Conservation (phyloP, 2,329 filamentous ascomycete species). For the Dactylellina leptospora region DNA sequence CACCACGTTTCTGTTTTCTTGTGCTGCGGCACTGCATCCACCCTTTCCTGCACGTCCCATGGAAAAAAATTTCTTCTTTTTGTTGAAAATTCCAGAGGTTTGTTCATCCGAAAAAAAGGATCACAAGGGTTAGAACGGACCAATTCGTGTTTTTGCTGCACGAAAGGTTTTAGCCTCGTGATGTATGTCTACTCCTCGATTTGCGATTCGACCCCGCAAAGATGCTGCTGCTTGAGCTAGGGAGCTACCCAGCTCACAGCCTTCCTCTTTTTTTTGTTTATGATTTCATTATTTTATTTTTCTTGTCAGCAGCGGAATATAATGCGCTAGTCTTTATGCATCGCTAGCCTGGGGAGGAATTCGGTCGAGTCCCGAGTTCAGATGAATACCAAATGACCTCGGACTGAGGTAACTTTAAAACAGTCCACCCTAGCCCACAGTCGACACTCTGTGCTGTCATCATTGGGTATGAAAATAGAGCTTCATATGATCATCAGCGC, state of each 20-base stretch:
- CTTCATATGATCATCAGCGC: slow-evolving; percentile 37
- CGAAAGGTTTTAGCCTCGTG: slow-evolving; percentile 39
- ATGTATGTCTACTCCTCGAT: slow-evolving; percentile 38
- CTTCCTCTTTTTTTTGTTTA: background rate
- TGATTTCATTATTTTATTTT: slow-evolving; percentile 5
- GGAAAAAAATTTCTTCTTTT: slow-evolving; percentile 12
- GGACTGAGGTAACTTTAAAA: background rate
- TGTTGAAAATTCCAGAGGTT: slow-evolving; percentile 13
- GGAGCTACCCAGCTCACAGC: background rate
- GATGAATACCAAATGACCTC: slow-evolving; percentile 40
- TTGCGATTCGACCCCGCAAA: slow-evolving; percentile 48
- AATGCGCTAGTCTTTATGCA: background rate
- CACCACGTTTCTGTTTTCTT: slow-evolving; percentile 1
- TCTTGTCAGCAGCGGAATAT: background rate
- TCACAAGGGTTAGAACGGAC: slow-evolving; percentile 46
- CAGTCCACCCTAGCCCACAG: background rate
- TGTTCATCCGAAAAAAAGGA: slow-evolving; percentile 49
- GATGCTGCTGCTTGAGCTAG: background rate
- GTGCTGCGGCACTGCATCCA: background rate
- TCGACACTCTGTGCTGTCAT: slow-evolving; percentile 23
- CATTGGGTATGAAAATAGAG: background rate
- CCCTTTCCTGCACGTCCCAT: background rate
- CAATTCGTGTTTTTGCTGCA: slow-evolving; percentile 12
- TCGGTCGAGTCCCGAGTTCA: slow-evolving; percentile 44
- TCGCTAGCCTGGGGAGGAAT: slow-evolving; percentile 43